Evolutionary conservation across 108 stramenopile species (phyloP), one percentile per base, ranked within the genome.

Genomic region (Pinguiococcus pyrenoidosus): DNA sequence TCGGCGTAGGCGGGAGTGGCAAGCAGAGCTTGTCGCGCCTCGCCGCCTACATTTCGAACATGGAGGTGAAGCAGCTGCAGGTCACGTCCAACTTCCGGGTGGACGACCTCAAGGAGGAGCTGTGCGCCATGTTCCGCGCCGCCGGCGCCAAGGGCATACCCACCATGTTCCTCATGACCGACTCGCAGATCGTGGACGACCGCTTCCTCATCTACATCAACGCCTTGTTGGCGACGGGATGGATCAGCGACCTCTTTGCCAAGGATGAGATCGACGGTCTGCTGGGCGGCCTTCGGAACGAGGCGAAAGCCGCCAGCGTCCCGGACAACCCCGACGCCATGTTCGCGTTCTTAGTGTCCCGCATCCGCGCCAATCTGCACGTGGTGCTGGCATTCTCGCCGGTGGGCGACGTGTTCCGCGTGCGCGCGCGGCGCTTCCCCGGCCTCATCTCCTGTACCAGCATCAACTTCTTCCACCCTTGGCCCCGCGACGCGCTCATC

Each of bases 1-100:
- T 88, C 21, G 87, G 87, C 13, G 87, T 88, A 22, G 87, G 87
- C 18, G 87, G 87, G 32, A 72, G 69, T 22, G 87, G 87, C 18
- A 86, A 85, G 36, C 84, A 88, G 46, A 76, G 73, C 29, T 58
- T 88, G 20, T 76, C 80, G 32, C 76, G 80, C 1, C 62, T 88
- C 12, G 80, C 87, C 16, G 83, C 87, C 16, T 85, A 68, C 51
- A 86, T 88, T 40, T 80, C 76, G 59, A 83, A 76, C 13, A 83
- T 56, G 49, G 76, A 86, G 48, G 71, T 79, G 33, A 68, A 64
- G 38, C 87, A 88, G 52, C 66, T 88, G 27, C 54, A 59, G 7
- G 72, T 85, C 9, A 80, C 84, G 0, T 61, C 76, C 10, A 77
- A 54, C 46, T 88, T 79, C 61, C 41, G 67, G 23, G 68, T 79